Evolutionary conservation across 345 rosid species (phyloP).

Genomic region (Melaleuca quinquenervia): DNA sequence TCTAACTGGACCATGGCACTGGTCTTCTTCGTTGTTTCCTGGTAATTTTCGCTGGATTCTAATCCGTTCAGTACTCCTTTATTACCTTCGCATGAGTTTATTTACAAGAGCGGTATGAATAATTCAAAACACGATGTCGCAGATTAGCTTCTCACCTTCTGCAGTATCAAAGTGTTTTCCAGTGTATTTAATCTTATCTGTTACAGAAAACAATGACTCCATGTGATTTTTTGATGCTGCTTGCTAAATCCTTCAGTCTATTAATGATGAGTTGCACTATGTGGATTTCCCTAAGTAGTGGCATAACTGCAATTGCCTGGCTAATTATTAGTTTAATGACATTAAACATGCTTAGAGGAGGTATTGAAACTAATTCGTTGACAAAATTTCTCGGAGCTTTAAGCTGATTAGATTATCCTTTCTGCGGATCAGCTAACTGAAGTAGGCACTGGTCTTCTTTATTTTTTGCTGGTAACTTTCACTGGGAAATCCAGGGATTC

Average conservation of each 20-base stretch:
- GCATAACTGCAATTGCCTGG: background rate
- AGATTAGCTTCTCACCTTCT: background rate
- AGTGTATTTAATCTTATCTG: background rate
- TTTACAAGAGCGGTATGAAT: background rate
- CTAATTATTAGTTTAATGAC: background rate
- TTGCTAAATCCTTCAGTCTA: background rate
- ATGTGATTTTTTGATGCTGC: background rate
- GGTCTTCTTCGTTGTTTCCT: constrained; percentile 63
- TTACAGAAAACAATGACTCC: background rate
- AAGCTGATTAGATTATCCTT: background rate
- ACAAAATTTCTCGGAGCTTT: background rate
- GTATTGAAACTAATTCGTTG: background rate
- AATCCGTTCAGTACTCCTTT: background rate
- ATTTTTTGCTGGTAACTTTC: background rate
- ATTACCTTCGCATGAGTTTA: background rate
- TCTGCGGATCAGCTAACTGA: background rate
- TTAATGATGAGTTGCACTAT: background rate
- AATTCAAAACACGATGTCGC: background rate
- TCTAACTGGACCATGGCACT: constrained; percentile 56
- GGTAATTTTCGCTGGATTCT: constrained; percentile 27
- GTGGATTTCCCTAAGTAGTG: background rate
- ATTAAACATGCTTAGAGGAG: background rate
- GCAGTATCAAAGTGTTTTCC: background rate
- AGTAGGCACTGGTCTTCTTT: background rate
- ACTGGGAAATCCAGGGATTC: background rate